Base-by-base conservation (phyloP, 129 eudicot species). In the Centaurea solstitialis region DNA sequence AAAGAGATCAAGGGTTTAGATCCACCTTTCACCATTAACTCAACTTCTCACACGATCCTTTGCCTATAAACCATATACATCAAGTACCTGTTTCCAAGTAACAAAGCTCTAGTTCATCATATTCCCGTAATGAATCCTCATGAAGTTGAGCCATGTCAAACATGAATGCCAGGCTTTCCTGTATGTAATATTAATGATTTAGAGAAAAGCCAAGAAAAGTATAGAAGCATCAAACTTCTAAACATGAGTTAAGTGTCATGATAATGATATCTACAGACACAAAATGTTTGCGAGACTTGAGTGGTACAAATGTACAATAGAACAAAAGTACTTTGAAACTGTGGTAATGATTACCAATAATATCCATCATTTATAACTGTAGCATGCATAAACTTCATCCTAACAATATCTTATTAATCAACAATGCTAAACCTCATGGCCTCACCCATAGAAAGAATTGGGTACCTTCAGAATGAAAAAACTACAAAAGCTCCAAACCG, bases 121-220 rank as follows among this genome's bases (percentile, higher is more conserved):
- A 95, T 85, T 93, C 99, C 70, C 95, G 93, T 73, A 95, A 82
- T 59, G 99, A 87, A 77, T 95, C 99, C 85, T 93, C 99, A 81
- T 93, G 91, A 68, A 95, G 95, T 87, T 93, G 86, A 82, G 99
- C 97, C 91, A 93, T 86, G 86, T 95, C 95, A 82, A 95, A 93
- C 97, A 95, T 95, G 80, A 89, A 91, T 61, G 99, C 98, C 85
- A 95, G 71, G 82, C 99, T 95, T 89, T 95, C 99, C 97, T 94
- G 83, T 39, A 66, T 73, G 75, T 7, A 81, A 18, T 13, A 76
- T 81, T n/a, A 4, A 68, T 50, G 69, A 47, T 15, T 69, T 40
- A 62, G 43, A 26, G 28, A 68, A 61, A 2, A 2, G 15, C 53
- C 33, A 22, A 45, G 22, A 4, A 73, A 57, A 23, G n/a, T 47